Evolutionary conservation across 106 monocot species (phyloP), one percentile per base, ranked within the genome.

Genomic region (Phalaenopsis equestris): DNA sequence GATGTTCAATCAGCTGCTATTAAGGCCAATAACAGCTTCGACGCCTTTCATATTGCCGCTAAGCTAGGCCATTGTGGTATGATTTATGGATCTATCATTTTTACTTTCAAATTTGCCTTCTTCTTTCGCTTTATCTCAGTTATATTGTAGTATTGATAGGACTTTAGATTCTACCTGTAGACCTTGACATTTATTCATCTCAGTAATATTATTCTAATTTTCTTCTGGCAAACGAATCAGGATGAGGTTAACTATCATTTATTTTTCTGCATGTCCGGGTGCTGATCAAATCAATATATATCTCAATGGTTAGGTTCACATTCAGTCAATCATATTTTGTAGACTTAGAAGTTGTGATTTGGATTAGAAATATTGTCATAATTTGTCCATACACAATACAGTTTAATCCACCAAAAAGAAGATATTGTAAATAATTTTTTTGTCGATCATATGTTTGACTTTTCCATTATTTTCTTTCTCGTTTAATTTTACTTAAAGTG

Each of bases 11-110:
- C 88, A 7, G 94, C 94, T 23, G 78, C 87, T 37, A 68, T 87
- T 55, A 95, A 90, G 85, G 94, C 92, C 5, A 87, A 76, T 18
- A 90, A 80, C 79, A 84, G 88, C 64, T 88, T 82, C 46, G 94
- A 92, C 73, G 82, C 94, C 64, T 88, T 91, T 68, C 94, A 91
- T 83, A 86, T 94, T 67, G 89, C 89, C 65, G 84, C 87, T 38
- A 92, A 90, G 81, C 85, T 90, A 57, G 92, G 90, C 17, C 86
- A 92, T 87, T 67, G 84, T 2, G 87, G 92, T 92, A 80, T 84
- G 61, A n/a, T 9, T 57, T 57, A 4, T 14, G 57, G 19, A 14
- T 57, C 61, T 21, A n/a, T n/a, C 61, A n/a, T 61, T 61, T 61
- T 61, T n/a, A 21, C 8, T 21, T 61, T n/a, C n/a, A 61, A 19